Evolutionary conservation across 2,329 filamentous ascomycete genomes (phyloP), one percentile per base, ranked within the genome.

Genomic region (Ascochyta rabiei): DNA sequence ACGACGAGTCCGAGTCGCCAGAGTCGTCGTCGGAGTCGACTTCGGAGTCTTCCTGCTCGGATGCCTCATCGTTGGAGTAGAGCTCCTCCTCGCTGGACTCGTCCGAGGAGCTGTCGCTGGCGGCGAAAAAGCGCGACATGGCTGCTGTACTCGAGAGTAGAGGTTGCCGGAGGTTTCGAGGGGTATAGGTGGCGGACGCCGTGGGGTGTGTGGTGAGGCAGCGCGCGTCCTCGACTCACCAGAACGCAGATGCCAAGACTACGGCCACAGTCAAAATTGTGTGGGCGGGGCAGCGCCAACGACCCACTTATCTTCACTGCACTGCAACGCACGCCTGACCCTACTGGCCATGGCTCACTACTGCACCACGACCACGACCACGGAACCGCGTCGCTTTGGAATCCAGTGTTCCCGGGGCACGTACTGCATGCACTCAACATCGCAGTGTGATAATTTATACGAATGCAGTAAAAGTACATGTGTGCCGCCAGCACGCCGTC

Each of bases 81-180:
- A 96, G 88, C 80, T 98, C 93, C 83, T 98, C 93, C 70, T 97
- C 93, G 72, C 84, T 86, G 62, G 91, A 96, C 84, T 91, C 93
- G 80, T 97, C 93, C 83, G 87, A 91, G 74, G 93, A 96, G 86
- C 93, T 97, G 80, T 96, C 93, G 82, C 89, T 90, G 77, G 90
- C 90, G 79, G 91, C 90, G 85, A 98, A 98, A 81, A 98, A 99
- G 82, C 92, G 90, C 85, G 95, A 98, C 72, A 63, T 74, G 62
- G 58, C 67, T 65, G 60, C 61, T 53, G 63, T 61, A 57, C 58
- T 65, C 59, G 63, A 59, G 61, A 62, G 64, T 61, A 59, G 43
- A 53, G 45, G 28, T 59, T 64, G 62, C 64, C 67, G 51, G 64
- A 63, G 61, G 65, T 57, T 54, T 16, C 54, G 48, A 44, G 43